Base-by-base conservation (phyloP, 2,329 filamentous ascomycete genomes). In the Emergomyces africanus region DNA sequence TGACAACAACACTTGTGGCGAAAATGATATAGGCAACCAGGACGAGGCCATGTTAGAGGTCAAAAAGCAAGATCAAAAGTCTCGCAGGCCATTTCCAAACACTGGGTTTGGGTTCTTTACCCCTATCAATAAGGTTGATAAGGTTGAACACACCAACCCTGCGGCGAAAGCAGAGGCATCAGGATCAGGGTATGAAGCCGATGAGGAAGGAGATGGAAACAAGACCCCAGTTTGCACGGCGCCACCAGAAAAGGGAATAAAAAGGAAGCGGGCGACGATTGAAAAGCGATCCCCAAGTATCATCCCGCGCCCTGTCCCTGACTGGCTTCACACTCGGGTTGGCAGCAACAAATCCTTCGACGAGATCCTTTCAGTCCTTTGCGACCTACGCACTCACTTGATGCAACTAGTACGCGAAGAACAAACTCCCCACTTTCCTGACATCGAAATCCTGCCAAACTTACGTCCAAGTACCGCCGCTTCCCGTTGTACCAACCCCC, bases 371-470 rank as follows among this genome's bases (percentile, higher is more conserved):
- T 25, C 44, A 0, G 63, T 74, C 6, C 62, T 75, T 9, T 15
- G 60, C 4, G 54, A 59, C 15, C 63, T 74, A 15, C 62, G 61
- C 2, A 37, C 39, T 0, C 57, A 71, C 56, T 61, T 74, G 57
- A 54, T 58, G 1, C 33, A 48, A 9, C 55, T 66, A n/a, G 46
- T 51, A 10, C 57, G 57, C 3, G 41, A 62, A 30, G 28, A 63
- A 44, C 48, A 61, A 56, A 48, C 62, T 62, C 8, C 63, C 63
- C 23, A 63, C 55, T 75, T 75, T 56, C 73, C 73, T 0, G 73
- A 75, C 63, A 69, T 75, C 46, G 73, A 74, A 61, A 73, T 75
- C 46, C 61, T 75, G 49, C 73, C 73, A 1, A 66, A 63, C 5
- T 72, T 74, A 59, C 60, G 55, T 23, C 60, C 59, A 39, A 56